Base-by-base conservation (phyloP, 768 basidiomycete genomes). In the Macrolepiota fuliginosa region DNA sequence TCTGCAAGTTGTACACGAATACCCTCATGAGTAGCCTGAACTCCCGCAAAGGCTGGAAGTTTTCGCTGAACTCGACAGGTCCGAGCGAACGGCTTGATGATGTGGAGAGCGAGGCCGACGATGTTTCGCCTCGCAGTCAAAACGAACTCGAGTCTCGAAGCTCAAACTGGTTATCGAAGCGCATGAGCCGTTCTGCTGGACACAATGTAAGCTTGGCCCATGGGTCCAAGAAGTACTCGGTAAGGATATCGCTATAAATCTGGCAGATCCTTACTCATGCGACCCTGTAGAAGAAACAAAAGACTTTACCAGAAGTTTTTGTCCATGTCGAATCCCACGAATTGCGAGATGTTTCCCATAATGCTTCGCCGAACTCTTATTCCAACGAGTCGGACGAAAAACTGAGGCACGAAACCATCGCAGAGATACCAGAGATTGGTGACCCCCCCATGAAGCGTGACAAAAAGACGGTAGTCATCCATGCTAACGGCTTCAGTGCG, bases 1-100 rank as follows among this genome's bases (percentile, higher is more conserved):
- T 78, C 15, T 72, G 75, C 45, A 79, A 79, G 65, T 67, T 80
- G 9, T 77, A 77, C 64, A 75, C 76, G 22, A 79, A 77, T 67
- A 74, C 74, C 0, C 68, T 79, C 32, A 71, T 80, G 74, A 77
- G 77, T 50, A 76, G 66, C 37, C 64, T 78, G 54, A 76, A 78
- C 51, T 69, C 72, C 9, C 65, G 74, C 22, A 66, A 66, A 46
- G 71, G 72, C 32, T 77, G 74, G 76, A 65, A 68, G 29, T 64
- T 66, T 24, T 47, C 25, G 39, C 7, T 32, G 6, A 58, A 24
- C 12, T 35, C 51, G 2, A 46, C 52, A 17, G 52, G 42, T 11
- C 29, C 12, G 17, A 42, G 36, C 39, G 49, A 59, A 3, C 25
- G 27, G 10, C 52, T 37, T n/a, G 57, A 32, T 12, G 63, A 65